Conservation (phyloP, 345 rosid species). For the Hibiscus syriacus region DNA sequence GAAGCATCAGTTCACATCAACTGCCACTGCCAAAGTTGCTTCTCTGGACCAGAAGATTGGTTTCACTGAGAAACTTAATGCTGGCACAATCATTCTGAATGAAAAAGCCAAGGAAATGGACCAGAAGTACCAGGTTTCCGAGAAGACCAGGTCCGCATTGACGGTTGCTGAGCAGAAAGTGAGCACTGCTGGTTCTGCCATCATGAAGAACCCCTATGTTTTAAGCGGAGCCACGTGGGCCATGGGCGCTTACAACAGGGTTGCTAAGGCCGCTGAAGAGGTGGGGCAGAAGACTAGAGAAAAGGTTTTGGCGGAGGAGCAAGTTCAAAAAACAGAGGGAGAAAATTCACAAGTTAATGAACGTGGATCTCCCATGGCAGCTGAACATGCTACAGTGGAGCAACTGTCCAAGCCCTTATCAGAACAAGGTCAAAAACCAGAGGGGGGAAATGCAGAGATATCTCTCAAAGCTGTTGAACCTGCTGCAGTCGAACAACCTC, state of each 20-base stretch:
- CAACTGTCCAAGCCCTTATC: background rate
- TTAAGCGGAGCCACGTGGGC: conserved; percentile 79
- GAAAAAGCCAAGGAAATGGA: conserved; percentile 80
- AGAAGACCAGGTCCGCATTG: conserved; percentile 74
- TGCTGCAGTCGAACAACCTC: background rate
- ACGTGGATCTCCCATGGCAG: background rate
- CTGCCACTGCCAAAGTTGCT: conserved; percentile 69
- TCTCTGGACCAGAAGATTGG: conserved; percentile 79
- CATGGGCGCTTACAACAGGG: conserved; percentile 68
- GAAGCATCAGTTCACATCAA: conserved; percentile 68
- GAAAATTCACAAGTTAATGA: conserved; percentile 10
- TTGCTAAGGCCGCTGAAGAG: conserved; percentile 80
- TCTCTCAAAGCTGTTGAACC: background rate
- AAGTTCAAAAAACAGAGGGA: conserved; percentile 26
- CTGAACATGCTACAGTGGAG: background rate
- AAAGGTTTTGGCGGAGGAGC: conserved; percentile 55
- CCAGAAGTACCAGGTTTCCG: conserved; percentile 82
- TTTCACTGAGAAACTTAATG: conserved; percentile 58
- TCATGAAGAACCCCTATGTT: conserved; percentile 81
- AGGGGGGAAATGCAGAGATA: background rate
- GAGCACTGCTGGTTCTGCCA: conserved; percentile 65
- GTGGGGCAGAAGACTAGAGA: conserved; percentile 82
- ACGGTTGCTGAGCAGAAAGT: conserved; percentile 83
- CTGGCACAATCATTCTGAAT: conserved; percentile 64
- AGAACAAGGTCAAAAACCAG: background rate